Evolutionary conservation across 495 filamentous ascomycete species (phyloP), one percentile per base, ranked within the genome.

Genomic region (Neurospora sp.): DNA sequence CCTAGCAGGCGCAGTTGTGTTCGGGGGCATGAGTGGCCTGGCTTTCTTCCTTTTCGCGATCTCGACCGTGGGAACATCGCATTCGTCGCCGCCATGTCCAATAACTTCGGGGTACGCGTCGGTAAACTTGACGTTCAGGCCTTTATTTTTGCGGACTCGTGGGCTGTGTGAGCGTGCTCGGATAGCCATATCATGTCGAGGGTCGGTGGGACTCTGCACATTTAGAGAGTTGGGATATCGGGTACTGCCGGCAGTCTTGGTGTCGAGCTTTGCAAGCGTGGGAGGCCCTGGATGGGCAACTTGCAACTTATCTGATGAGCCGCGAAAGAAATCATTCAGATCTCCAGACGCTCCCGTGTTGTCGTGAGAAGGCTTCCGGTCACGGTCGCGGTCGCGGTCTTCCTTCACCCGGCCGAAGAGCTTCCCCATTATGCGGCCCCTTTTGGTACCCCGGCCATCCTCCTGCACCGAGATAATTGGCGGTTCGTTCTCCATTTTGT

Each of bases 41-140:
- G 83, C 77, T 70, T 83, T 83, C 76, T 85, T 85, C 70, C 85
- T 80, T 76, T 81, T 84, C 0, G 88, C 88, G 20, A 97, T 90
- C 76, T 94, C 92, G 23, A 88, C 84, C 0, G 89, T 87, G 7
- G 92, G 91, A 5, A 83, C 81, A 44, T 92, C 90, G 54, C 90
- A 89, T 75, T 96, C 93, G 81, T 97, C 94, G 16, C 94, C 94
- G 31, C 94, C 94, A 77, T 92, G 89, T 35, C 94, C 94, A 80
- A 97, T 96, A 70, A 96, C 78, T 42, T 92, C 92, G 18, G 93
- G 92, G 73, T 83, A 83, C 27, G 81, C 85, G 70, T 90, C 85
- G 9, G 83, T 87, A 77, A 97, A 97, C 59, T 85, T 87, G n/a
- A 97, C 93, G 20, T 80, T 81, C 73, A 95, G 82, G 4, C 89